Percentiles rank a stretch among this genome's conserved stretches.
phyloP scores from a whole-genome alignment of 2,329 filamentous ascomycete genomes.

The Trichoderma guizhouense region DNA sequence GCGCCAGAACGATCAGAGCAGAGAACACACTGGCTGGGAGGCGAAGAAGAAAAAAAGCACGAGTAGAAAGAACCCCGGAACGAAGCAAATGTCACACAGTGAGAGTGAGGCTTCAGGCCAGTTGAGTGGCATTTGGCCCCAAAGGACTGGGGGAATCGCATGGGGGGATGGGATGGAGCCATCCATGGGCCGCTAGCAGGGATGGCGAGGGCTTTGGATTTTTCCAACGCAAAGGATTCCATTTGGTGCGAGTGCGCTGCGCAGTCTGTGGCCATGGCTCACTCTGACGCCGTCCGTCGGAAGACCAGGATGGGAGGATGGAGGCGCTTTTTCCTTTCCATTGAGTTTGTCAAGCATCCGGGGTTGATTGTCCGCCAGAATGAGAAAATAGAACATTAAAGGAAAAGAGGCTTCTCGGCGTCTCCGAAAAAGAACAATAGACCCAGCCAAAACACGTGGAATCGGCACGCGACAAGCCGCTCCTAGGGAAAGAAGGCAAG shows the following conservation, averaged over 20 bases:
- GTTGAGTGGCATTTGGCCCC: background rate
- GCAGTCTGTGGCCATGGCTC: background rate
- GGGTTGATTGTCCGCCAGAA: background rate
- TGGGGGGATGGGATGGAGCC: background rate
- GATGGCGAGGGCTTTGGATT: background rate
- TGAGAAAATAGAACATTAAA: background rate
- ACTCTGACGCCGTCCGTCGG: background rate
- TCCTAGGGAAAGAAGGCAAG: background rate
- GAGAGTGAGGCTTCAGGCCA: background rate
- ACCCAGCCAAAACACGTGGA: constrained; percentile 1
- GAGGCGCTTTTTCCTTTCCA: background rate
- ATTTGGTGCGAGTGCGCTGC: background rate
- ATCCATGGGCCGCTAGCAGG: constrained; percentile 9
- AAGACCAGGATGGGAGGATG: background rate
- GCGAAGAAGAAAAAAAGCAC: background rate
- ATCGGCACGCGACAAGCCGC: constrained; percentile 4
- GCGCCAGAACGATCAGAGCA: constrained; percentile 1
- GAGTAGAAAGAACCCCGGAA: background rate
- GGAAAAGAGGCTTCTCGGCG: background rate
- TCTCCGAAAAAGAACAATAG: constrained; percentile 5
- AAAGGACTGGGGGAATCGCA: background rate
- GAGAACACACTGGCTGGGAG: background rate
- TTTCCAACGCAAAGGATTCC: background rate
- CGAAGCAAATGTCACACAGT: background rate
- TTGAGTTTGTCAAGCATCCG: background rate